A percentile compares a stretch with the other conserved stretches of the same genome.
Evolutionary conservation across 352 stramenopile genomes (phyloP).

Genomic region (Peronospora farinosa): DNA sequence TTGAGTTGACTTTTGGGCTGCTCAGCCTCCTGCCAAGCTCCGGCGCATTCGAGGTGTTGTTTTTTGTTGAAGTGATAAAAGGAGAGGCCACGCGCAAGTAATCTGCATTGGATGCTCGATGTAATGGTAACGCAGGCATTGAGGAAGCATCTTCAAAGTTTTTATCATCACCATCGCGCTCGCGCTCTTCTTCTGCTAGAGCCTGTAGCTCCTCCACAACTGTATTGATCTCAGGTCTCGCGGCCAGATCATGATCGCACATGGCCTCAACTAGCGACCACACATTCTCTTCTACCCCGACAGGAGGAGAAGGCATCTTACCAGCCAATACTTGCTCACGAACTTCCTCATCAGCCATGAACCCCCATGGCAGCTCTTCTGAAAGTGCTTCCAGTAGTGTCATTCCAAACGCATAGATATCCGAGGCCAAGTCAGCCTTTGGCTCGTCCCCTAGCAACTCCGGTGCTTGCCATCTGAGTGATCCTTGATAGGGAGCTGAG

Average conservation of each 20-base stretch:
- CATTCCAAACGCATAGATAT: conserved; percentile 69
- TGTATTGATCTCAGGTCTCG: conserved; percentile 42
- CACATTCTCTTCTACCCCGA: conserved; percentile 34
- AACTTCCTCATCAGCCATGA: conserved; percentile 40
- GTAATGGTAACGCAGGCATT: conserved; percentile 20
- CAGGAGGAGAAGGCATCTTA: conserved; percentile 35
- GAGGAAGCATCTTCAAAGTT: conserved; percentile 17
- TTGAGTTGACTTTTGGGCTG: conserved; percentile 13
- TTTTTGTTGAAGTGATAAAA: conserved; percentile 8
- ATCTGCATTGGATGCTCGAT: conserved; percentile 24
- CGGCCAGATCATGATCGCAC: conserved; percentile 39
- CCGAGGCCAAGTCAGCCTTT: conserved; percentile 28
- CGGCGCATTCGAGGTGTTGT: conserved; percentile 7
- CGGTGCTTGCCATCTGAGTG: conserved; percentile 50
- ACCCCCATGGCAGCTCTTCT: conserved; percentile 57
- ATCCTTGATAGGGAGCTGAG: conserved; percentile 11
- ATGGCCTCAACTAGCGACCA: conserved; percentile 49
- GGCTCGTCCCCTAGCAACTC: conserved; percentile 31
- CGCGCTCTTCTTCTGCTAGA: conserved; percentile 44
- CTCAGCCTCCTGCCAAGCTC: conserved; percentile 17
- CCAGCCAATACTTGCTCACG: conserved; percentile 35
- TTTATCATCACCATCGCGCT: conserved; percentile 27
- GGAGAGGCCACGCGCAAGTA: conserved; percentile 20
- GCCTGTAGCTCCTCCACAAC: conserved; percentile 41
- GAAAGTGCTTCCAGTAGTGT: conserved; percentile 52